These are phyloP conservation scores for Kalanchoe fedtschenkoi DNA, from an alignment of 164 flowering plant species.

Conservation along the genomic window DNA sequence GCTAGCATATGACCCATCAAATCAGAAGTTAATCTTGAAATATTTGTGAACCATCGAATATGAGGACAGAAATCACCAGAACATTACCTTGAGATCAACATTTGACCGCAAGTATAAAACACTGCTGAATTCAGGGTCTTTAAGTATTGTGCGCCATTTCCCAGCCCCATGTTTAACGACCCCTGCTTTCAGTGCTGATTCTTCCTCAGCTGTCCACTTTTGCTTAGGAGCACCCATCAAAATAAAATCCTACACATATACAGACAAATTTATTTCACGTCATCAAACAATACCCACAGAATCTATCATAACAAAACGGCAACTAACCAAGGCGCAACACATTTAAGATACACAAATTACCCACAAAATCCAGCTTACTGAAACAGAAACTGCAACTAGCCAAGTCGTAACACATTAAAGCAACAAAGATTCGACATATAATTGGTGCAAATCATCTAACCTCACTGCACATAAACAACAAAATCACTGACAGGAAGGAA, in stretches of 20 bases:
- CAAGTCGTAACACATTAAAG: not conserved
- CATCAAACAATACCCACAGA: not conserved
- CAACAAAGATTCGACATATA: too few species aligned
- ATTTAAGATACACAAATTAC: too few species aligned
- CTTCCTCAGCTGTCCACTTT: slow-evolving; percentile 94
- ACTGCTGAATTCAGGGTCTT: slow-evolving; percentile 79
- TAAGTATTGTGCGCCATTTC: slow-evolving; percentile 96
- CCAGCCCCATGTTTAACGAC: slow-evolving; percentile 89
- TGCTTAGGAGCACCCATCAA: slow-evolving; percentile 97
- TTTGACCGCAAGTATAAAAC: slow-evolving; percentile 74
- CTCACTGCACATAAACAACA: too few species aligned
- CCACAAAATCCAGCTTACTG: not conserved
- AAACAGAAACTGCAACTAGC: not conserved
- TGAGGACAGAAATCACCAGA: not conserved
- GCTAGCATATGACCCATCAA: not conserved
- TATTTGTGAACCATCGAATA: not conserved
- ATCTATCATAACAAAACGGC: not conserved
- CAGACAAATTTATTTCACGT: not conserved
- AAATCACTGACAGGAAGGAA: too few species aligned
- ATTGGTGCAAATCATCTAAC: too few species aligned
- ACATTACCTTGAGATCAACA: slow-evolving; percentile 85
- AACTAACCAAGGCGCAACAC: not conserved
- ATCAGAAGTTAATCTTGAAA: not conserved
- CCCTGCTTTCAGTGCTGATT: slow-evolving; percentile 86
- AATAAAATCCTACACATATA: not conserved